Evolutionary conservation across 2,329 filamentous ascomycete species (phyloP).

Genomic region (Ophiostoma quercus): DNA sequence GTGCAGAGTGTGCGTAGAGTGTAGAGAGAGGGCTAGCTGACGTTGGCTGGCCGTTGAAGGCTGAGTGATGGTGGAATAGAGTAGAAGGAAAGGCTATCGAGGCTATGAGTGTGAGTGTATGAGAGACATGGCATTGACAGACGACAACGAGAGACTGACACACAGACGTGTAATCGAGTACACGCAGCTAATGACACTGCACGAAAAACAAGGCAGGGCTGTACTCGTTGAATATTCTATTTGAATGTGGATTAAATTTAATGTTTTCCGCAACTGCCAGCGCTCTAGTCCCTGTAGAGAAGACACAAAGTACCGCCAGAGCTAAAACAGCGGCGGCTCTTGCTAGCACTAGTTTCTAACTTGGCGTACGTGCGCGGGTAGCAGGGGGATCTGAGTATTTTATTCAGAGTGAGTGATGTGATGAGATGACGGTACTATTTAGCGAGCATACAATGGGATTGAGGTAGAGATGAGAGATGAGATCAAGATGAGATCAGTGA

Average conservation of each 20-base stretch:
- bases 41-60: background rate
- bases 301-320: background rate
- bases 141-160: background rate
- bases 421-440: background rate
- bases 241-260: background rate
- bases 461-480: too few species aligned
- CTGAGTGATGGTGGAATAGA: background rate
- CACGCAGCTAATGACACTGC: conserved; percentile 8
- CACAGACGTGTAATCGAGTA: background rate
- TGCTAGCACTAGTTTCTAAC: background rate
- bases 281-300: background rate
- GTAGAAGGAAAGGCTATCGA: background rate
- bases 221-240: background rate
- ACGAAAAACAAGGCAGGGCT: conserved; percentile 10
- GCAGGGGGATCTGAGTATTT: background rate
- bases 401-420: background rate
- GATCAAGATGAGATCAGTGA: background rate
- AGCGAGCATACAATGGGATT: background rate
- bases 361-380: conserved; percentile 6
- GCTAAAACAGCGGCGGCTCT: conserved; percentile 5
- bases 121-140: background rate
- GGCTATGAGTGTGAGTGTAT: too few species aligned
- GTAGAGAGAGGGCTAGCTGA: background rate
- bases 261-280: background rate
- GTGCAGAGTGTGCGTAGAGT: background rate